phyloP scores from a whole-genome alignment of 768 basidiomycete species.

The Cytidiella melzeri region DNA sequence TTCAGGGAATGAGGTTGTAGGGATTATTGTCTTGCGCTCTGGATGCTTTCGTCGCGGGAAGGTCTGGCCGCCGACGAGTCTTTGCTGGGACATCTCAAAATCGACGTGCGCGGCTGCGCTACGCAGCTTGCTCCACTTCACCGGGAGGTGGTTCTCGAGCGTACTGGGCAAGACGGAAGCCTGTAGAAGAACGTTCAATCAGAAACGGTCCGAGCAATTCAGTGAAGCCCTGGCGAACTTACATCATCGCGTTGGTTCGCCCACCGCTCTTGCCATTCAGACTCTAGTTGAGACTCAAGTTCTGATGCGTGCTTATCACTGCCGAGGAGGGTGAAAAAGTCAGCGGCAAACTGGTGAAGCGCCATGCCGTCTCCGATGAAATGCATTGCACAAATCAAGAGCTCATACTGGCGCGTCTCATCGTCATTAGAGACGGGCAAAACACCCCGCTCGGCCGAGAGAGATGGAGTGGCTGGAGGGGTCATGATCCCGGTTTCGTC shows the following conservation, averaged over 20 bases:
- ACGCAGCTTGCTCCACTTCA: constrained; percentile 31
- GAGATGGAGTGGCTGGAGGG: constrained; percentile 29
- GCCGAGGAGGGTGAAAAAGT: constrained; percentile 65
- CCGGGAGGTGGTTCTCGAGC: constrained; percentile 44
- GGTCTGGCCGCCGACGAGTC: constrained; percentile 64
- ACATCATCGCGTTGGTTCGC: constrained; percentile 14
- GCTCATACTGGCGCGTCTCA: constrained; percentile 38
- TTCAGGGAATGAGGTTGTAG: constrained; percentile 53
- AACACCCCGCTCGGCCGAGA: constrained; percentile 1
- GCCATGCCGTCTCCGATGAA: constrained; percentile 88
- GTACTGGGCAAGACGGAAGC: constrained; percentile 18
- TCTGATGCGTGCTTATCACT: constrained; percentile 23
- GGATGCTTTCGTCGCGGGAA: constrained; percentile 49
- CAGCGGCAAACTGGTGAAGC: constrained; percentile 74
- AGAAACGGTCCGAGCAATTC: constrained; percentile 4
- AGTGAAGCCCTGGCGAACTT: constrained; percentile 1
- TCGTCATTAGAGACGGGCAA: background rate
- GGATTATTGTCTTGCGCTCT: constrained; percentile 58
- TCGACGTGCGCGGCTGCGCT: constrained; percentile 48
- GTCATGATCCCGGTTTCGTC: constrained; percentile 19
- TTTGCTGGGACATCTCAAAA: constrained; percentile 46
- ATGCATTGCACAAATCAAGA: constrained; percentile 73
- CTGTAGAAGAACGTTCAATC: constrained; percentile 4
- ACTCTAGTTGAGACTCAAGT: constrained; percentile 23
- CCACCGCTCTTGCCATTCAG: constrained; percentile 31